These are phyloP conservation scores for Trametes maxima DNA, from an alignment of 768 basidiomycete genomes.

Conservation along the genomic window DNA sequence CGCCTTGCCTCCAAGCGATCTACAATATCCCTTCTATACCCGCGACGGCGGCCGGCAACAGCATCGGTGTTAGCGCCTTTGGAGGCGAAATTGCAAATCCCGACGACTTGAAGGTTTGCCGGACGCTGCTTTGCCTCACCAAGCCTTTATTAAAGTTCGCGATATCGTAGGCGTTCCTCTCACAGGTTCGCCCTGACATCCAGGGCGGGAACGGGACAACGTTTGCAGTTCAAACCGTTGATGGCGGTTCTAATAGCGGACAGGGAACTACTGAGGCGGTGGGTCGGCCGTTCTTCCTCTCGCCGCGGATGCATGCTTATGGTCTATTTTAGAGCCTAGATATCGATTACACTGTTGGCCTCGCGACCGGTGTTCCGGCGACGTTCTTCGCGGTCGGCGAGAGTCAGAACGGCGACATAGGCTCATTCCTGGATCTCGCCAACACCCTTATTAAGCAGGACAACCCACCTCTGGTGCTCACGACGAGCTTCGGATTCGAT, in stretches of 20 bases:
- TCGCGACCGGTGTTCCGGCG: slow-evolving; percentile 37
- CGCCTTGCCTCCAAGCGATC: slow-evolving; percentile 34
- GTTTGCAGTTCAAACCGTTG: slow-evolving; percentile 32
- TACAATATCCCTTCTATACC: slow-evolving; percentile 39
- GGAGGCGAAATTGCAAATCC: slow-evolving; percentile 35
- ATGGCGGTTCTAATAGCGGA: slow-evolving; percentile 41
- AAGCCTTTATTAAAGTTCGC: slow-evolving; percentile 29
- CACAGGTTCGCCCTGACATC: slow-evolving; percentile 27
- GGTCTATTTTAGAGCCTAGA: slow-evolving; percentile 34
- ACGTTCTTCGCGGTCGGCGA: slow-evolving; percentile 39
- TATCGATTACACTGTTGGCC: slow-evolving; percentile 40
- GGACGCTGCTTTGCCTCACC: background rate
- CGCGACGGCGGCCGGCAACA: slow-evolving; percentile 31
- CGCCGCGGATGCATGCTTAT: slow-evolving; percentile 43
- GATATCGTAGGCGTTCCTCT: slow-evolving; percentile 30
- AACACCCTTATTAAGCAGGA: slow-evolving; percentile 30
- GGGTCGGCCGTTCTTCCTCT: slow-evolving; percentile 11
- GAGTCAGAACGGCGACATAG: slow-evolving; percentile 32
- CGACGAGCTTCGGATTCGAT: slow-evolving; percentile 39
- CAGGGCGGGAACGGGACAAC: slow-evolving; percentile 15
- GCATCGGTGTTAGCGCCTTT: slow-evolving; percentile 37
- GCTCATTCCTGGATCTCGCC: slow-evolving; percentile 38
- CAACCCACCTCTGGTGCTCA: slow-evolving; percentile 35
- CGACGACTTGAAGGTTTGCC: slow-evolving; percentile 31
- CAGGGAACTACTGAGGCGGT: slow-evolving; percentile 30